Evolutionary conservation across 2,329 filamentous ascomycete species (phyloP).

Genomic region (Coniochaeta sp.): DNA sequence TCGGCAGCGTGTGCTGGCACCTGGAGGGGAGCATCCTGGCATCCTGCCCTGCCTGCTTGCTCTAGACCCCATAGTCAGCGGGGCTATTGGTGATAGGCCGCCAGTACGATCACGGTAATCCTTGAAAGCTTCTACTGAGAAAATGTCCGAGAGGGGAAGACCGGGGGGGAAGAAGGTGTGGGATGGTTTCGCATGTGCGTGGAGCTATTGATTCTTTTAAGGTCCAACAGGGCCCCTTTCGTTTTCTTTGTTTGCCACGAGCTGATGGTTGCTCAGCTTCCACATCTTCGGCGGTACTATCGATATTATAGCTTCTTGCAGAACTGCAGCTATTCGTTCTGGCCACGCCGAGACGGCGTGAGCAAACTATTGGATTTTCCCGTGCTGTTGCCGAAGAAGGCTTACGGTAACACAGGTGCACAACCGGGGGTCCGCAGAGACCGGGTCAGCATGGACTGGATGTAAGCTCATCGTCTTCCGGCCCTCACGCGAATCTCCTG

Average conservation of each 20-base stretch:
- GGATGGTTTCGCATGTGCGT: neutral
- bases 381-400: neutral
- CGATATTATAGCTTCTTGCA: neutral
- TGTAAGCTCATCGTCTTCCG: neutral
- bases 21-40: neutral
- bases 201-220: neutral
- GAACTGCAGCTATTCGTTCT: neutral
- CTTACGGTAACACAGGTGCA: neutral
- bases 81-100: neutral
- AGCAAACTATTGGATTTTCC: neutral
- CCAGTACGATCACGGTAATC: neutral
- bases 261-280: neutral
- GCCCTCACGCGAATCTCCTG: neutral
- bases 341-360: neutral
- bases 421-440: neutral
- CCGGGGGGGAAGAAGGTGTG: neutral
- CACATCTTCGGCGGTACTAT: neutral
- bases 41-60: no score
- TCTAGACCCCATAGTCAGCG: neutral
- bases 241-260: neutral
- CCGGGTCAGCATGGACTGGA: slow-evolving; percentile 1
- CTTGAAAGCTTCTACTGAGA: neutral
- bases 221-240: neutral
- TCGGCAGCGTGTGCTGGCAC: neutral
- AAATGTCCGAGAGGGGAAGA: neutral